Conservation (phyloP, 768 basidiomycete genomes). For the Mycena polygramma region DNA sequence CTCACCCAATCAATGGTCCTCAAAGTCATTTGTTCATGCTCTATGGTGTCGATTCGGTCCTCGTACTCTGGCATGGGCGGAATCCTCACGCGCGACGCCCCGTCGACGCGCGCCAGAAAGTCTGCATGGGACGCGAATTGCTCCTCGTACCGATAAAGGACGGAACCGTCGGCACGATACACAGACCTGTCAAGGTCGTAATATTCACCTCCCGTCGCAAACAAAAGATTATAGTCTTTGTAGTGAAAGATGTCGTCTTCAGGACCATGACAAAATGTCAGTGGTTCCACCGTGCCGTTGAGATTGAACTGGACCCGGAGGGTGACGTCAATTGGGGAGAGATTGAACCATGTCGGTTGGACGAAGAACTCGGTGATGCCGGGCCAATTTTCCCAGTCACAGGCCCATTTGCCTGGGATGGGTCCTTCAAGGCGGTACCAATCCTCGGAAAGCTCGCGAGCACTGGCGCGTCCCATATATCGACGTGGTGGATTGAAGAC, state of each 20-base stretch:
- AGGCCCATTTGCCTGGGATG: neutral
- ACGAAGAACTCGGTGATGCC: neutral
- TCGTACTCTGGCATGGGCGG: no score
- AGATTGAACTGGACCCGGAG: neutral
- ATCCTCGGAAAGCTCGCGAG: neutral
- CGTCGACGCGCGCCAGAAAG: no score
- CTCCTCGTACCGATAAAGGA: no score
- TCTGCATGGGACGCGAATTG: no score
- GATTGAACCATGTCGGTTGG: neutral
- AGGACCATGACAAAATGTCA: neutral
- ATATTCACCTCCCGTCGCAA: neutral
- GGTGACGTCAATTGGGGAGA: neutral
- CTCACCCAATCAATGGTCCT: neutral
- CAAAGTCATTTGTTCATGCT: no score
- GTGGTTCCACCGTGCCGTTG: neutral
- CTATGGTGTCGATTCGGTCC: no score
- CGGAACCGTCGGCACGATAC: no score
- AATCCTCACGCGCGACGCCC: no score
- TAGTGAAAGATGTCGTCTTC: neutral
- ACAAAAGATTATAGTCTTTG: neutral
- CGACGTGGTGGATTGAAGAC: neutral
- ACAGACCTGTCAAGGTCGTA: neutral
- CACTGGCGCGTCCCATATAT: neutral
- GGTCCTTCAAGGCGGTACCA: neutral
- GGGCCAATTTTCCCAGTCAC: neutral